phyloP scores from a whole-genome alignment of 2,329 filamentous ascomycete genomes.

The Sclerotinia minor region DNA sequence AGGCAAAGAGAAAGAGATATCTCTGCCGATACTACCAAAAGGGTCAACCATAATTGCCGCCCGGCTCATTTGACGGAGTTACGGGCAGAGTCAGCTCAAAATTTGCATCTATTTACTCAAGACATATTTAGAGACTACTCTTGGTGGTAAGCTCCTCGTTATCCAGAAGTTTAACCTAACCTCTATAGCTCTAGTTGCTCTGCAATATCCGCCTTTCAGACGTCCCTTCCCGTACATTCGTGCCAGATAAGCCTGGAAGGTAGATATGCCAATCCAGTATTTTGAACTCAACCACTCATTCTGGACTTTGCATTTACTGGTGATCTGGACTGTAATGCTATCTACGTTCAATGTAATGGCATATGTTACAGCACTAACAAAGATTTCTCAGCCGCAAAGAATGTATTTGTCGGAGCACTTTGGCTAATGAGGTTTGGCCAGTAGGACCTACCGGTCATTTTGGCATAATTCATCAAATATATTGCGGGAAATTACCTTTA shows the following conservation, averaged over 20 bases:
- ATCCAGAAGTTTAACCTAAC: too few relatives aligned
- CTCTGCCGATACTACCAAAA: too few relatives aligned
- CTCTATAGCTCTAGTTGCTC: background rate
- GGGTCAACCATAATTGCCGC: too few relatives aligned
- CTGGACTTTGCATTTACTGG: background rate
- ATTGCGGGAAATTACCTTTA: background rate
- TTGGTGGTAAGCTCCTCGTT: too few relatives aligned
- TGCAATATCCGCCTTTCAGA: background rate
- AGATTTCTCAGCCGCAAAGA: slow-evolving; percentile 11
- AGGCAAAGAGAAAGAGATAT: too few relatives aligned
- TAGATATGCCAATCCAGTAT: background rate
- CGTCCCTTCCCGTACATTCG: too few relatives aligned
- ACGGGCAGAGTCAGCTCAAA: too few relatives aligned
- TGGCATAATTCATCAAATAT: too few relatives aligned
- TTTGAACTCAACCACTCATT: slow-evolving; percentile 20
- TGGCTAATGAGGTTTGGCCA: background rate
- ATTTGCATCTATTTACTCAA: too few relatives aligned
- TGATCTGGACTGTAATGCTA: background rate
- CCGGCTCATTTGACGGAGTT: too few relatives aligned
- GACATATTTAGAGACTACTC: too few relatives aligned
- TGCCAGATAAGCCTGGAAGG: too few relatives aligned
- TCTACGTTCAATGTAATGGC: slow-evolving; percentile 15
- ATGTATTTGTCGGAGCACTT: slow-evolving; percentile 12
- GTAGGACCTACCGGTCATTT: background rate
- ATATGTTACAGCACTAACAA: slow-evolving; percentile 17